These are phyloP conservation scores for Monilinia fructicola DNA, from an alignment of 2,329 filamentous ascomycete species.

Conservation along the genomic window DNA sequence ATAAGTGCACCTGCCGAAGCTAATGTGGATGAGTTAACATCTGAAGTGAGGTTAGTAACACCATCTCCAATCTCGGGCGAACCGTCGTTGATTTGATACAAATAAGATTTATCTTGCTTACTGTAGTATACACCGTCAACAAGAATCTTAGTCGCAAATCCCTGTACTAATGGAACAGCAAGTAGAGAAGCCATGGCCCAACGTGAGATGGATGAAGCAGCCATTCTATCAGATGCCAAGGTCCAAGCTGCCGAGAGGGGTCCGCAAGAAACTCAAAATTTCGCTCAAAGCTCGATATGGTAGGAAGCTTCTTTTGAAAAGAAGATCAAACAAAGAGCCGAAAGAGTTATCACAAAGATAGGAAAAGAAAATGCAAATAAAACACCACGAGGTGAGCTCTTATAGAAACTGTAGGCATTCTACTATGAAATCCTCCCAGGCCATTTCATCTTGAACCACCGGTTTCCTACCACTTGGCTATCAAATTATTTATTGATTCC, in stretches of 20 bases:
- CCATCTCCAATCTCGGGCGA: background rate
- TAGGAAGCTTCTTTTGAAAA: background rate
- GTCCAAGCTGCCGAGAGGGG: background rate
- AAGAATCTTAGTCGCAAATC: background rate
- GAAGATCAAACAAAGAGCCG: background rate
- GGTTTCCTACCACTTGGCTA: background rate
- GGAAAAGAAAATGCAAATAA: background rate
- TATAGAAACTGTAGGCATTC: background rate
- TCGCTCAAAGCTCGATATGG: background rate
- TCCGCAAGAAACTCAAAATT: background rate
- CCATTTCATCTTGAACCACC: background rate
- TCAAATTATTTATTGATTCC: background rate
- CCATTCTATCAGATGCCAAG: background rate
- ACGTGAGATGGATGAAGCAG: background rate
- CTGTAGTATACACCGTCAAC: background rate
- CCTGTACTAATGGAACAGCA: background rate
- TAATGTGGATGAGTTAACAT: background rate
- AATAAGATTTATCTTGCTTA: background rate
- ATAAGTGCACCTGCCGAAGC: background rate
- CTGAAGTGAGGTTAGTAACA: background rate
- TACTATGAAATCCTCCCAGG: background rate
- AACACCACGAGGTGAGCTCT: background rate
- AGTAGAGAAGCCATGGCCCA: background rate
- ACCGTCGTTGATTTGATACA: background rate
- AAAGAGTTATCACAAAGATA: background rate